Evolutionary conservation across 179 eudicot genomes (phyloP).

Genomic region (Patellifolia procumbens): DNA sequence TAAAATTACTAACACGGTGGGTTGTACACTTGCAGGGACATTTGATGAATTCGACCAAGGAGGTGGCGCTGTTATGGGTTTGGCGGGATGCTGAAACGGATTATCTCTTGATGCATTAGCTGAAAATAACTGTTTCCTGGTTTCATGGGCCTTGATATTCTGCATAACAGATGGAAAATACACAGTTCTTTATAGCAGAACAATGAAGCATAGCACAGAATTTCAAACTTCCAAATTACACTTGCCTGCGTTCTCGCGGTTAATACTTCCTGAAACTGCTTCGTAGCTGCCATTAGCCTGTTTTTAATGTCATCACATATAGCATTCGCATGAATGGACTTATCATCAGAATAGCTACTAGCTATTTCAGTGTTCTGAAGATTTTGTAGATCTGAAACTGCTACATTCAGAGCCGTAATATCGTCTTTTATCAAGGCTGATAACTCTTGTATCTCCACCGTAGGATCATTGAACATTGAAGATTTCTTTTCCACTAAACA

Average conservation of each 20-base stretch:
- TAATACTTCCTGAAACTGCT: conserved; percentile 78
- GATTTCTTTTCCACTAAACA: conserved; percentile 74
- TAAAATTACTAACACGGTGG: conserved; percentile 42
- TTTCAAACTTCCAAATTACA: conserved; percentile 3
- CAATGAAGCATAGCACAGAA: conserved; percentile 2
- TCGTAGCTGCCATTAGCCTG: conserved; percentile 80
- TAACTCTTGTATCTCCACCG: conserved; percentile 76
- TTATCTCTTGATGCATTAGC: conserved; percentile 62
- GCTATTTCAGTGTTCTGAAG: conserved; percentile 62
- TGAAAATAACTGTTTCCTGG: conserved; percentile 75
- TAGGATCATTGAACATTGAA: conserved; percentile 83
- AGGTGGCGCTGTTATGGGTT: conserved; percentile 61
- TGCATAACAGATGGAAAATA: conserved; percentile 28
- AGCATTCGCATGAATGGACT: conserved; percentile 61
- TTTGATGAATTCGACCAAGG: conserved; percentile 68
- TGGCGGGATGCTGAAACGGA: conserved; percentile 55
- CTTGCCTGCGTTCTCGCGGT: conserved; percentile 78
- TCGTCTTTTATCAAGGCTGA: conserved; percentile 69
- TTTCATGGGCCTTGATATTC: conserved; percentile 88
- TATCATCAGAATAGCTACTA: conserved; percentile 64
- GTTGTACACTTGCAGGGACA: conserved; percentile 47
- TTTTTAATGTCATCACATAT: conserved; percentile 82
- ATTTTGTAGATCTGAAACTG: conserved; percentile 72
- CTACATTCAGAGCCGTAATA: conserved; percentile 67
- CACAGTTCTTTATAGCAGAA: background rate